Evolutionary conservation across 352 stramenopile genomes (phyloP).

Genomic region (Phytophthora tentaculata): DNA sequence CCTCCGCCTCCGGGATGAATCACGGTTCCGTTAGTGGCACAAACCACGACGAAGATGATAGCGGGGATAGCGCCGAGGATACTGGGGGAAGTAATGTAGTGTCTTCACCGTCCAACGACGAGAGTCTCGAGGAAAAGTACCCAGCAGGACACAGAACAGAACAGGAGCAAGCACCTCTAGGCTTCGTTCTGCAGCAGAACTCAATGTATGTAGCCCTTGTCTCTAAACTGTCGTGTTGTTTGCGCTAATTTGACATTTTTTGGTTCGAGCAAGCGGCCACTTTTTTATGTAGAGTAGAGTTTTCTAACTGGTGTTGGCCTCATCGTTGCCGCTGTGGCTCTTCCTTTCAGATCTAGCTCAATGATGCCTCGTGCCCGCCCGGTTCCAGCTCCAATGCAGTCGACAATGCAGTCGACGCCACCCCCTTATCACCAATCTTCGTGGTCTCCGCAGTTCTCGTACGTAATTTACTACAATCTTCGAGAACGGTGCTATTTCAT

Average conservation of each 20-base stretch:
- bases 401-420: background rate
- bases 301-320: conserved; percentile 16
- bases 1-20: background rate
- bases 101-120: background rate
- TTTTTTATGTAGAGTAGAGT: background rate
- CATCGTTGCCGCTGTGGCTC: background rate
- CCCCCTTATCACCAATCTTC: conserved; percentile 5
- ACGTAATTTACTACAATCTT: background rate
- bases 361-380: conserved; percentile 6
- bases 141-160: background rate
- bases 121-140: conserved; percentile 13
- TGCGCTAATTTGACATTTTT: conserved; percentile 6
- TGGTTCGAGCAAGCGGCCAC: background rate
- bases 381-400: conserved; percentile 1
- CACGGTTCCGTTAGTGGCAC: background rate
- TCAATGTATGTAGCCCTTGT: conserved; percentile 25
- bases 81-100: background rate
- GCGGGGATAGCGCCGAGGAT: conserved; percentile 1
- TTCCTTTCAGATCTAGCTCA: background rate
- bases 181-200: conserved; percentile 10
- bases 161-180: conserved; percentile 18
- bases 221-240: conserved; percentile 10
- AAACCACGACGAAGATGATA: too few species aligned
- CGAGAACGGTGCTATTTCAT: background rate
- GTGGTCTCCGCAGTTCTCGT: background rate